A percentile compares a stretch with the other conserved stretches of the same genome.
Evolutionary conservation across 306 rosid genomes (phyloP).

Genomic region (Quercus gilva): DNA sequence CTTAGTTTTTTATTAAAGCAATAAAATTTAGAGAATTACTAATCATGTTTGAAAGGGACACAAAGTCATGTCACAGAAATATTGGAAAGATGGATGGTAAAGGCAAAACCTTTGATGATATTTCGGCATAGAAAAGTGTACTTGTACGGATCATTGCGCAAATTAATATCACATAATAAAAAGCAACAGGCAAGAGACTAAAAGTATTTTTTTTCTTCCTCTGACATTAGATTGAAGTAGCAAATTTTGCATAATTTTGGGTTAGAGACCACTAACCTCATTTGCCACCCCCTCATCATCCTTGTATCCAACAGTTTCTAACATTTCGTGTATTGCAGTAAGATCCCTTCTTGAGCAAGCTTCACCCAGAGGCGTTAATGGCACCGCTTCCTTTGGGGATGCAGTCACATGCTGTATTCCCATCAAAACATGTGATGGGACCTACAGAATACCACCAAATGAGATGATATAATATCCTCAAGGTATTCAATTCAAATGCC

Average conservation of each 20-base stretch:
- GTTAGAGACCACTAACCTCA: constrained; percentile 55
- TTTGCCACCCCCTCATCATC: constrained; percentile 98
- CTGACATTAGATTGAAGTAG: neutral
- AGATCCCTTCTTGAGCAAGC: constrained; percentile 95
- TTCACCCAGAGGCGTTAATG: constrained; percentile 77
- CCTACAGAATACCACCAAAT: constrained; percentile 49
- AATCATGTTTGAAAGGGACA: neutral
- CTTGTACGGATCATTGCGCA: neutral
- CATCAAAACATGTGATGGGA: constrained; percentile 63
- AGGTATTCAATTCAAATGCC: constrained; percentile 6
- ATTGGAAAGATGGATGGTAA: neutral
- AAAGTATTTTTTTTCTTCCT: neutral
- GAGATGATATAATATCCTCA: constrained; percentile 19
- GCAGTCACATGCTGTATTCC: constrained; percentile 63
- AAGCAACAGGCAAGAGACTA: neutral
- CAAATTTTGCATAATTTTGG: neutral
- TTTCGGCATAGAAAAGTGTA: neutral
- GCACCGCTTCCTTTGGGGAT: constrained; percentile 54
- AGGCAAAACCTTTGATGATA: neutral
- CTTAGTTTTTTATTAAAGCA: neutral
- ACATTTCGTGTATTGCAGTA: constrained; percentile 86
- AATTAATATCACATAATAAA: neutral
- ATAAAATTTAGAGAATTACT: neutral
- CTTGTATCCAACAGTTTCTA: constrained; percentile 83
- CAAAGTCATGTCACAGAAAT: neutral